phyloP scores from a whole-genome alignment of 1,284 basidiomycete genomes.

The Mixia osmundae region DNA sequence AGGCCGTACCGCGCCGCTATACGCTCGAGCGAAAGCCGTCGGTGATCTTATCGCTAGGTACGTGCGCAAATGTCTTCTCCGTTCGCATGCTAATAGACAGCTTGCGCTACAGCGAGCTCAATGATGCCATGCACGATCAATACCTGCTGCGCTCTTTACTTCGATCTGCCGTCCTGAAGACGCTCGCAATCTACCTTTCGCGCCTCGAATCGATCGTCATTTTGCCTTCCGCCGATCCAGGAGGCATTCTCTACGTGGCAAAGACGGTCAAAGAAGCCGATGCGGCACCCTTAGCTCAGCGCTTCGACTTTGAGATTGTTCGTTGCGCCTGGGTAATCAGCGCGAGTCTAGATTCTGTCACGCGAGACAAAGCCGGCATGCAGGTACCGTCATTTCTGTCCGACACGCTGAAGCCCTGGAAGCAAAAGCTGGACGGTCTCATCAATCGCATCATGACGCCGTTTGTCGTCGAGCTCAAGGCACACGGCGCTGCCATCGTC shows the following conservation, averaged over 20 bases:
- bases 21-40: slow-evolving; percentile 9
- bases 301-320: slow-evolving; percentile 16
- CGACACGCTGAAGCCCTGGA: slow-evolving; percentile 17
- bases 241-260: slow-evolving; percentile 6
- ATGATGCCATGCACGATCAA: slow-evolving; percentile 14
- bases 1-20: slow-evolving; percentile 11
- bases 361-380: slow-evolving; percentile 5
- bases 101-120: slow-evolving; percentile 9
- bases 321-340: slow-evolving; percentile 15
- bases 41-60: slow-evolving; percentile 13
- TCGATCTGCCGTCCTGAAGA: slow-evolving; percentile 16
- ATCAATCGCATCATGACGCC: slow-evolving; percentile 15
- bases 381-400: slow-evolving; percentile 14
- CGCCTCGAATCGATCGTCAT: slow-evolving; percentile 16
- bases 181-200: slow-evolving; percentile 17
- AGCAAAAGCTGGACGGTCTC: slow-evolving; percentile 14
- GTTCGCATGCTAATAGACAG: neutral
- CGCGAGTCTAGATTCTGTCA: slow-evolving; percentile 2
- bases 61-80: too few relatives aligned
- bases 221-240: slow-evolving; percentile 8
- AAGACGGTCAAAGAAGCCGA: slow-evolving; percentile 11
- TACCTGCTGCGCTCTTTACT: slow-evolving; percentile 17
- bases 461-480: slow-evolving; percentile 11
- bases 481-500: slow-evolving; percentile 3
- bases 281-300: slow-evolving; percentile 10